Percentiles rank a stretch among this genome's conserved stretches.
Conservation (phyloP, 257 asterid species). For the Cruciata laevipes region DNA sequence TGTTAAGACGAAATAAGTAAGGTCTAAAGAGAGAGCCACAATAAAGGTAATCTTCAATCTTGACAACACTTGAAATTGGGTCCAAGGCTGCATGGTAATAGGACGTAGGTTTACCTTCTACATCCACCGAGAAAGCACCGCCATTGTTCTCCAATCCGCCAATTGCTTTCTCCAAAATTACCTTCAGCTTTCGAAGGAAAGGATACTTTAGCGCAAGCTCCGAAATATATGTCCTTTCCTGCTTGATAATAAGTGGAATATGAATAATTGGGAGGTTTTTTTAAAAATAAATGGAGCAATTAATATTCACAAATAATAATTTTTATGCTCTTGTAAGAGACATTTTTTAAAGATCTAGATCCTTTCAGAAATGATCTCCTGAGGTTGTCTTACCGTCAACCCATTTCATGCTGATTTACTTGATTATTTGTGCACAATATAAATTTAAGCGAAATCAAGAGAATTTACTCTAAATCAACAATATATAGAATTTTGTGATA, state of each 20-base stretch:
- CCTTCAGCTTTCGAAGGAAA: conserved; percentile 39
- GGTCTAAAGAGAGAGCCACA: conserved; percentile 39
- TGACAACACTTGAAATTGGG: conserved; percentile 31
- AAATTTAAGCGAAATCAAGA: too few species aligned
- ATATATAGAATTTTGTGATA: too few species aligned
- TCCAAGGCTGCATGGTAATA: conserved; percentile 32
- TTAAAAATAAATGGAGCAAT: too few species aligned
- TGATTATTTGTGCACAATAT: too few species aligned
- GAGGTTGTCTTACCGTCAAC: too few species aligned
- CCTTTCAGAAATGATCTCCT: too few species aligned
- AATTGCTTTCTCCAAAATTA: conserved; percentile 28
- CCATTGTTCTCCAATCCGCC: conserved; percentile 38
- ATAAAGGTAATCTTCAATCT: conserved; percentile 57
- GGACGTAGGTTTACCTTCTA: conserved; percentile 61
- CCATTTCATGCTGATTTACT: too few species aligned
- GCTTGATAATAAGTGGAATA: not conserved
- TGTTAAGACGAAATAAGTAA: conserved; percentile 54
- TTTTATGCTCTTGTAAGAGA: too few species aligned
- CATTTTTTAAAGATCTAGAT: too few species aligned
- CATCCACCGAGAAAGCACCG: conserved; percentile 56
- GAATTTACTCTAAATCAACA: too few species aligned
- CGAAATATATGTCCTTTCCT: conserved; percentile 35
- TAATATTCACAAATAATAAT: not conserved
- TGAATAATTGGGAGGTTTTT: too few species aligned
- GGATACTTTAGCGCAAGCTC: conserved; percentile 37